Evolutionary conservation across 768 basidiomycete genomes (phyloP).

Genomic region (Leccinum uliginosum): DNA sequence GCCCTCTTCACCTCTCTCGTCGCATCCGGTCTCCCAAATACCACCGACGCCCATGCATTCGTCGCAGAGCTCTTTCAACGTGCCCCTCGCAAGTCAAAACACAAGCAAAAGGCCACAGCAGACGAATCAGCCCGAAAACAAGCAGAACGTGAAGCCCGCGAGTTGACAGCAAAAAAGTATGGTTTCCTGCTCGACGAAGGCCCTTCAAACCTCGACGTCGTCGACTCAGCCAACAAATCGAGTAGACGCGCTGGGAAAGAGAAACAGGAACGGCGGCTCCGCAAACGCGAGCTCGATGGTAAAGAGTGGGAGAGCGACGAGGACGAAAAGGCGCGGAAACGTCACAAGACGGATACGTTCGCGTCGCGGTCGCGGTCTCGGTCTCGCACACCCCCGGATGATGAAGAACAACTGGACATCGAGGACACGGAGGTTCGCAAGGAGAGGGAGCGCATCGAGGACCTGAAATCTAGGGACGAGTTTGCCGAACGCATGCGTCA

Average conservation of each 20-base stretch:
- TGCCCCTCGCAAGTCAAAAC: slow-evolving; percentile 74
- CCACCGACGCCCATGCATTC: slow-evolving; percentile 76
- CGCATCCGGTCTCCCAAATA: slow-evolving; percentile 75
- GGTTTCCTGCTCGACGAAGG: slow-evolving; percentile 85
- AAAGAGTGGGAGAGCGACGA: slow-evolving; percentile 92
- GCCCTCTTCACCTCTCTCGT: slow-evolving; percentile 73
- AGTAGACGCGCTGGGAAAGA: slow-evolving; percentile 33
- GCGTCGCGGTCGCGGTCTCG: slow-evolving; percentile 12
- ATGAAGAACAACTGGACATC: slow-evolving; percentile 44
- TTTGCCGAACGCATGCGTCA: slow-evolving; percentile 85
- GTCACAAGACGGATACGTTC: slow-evolving; percentile 48
- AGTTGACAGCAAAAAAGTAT: slow-evolving; percentile 67
- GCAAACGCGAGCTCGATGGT: slow-evolving; percentile 78
- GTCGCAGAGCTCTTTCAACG: slow-evolving; percentile 70
- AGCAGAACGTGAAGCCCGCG: slow-evolving; percentile 72
- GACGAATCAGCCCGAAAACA: slow-evolving; percentile 50
- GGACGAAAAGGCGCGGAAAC: slow-evolving; percentile 71
- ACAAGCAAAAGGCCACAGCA: slow-evolving; percentile 47
- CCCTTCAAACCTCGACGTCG: slow-evolving; percentile 43
- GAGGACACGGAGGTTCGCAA: slow-evolving; percentile 71
- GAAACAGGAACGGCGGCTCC: slow-evolving; percentile 59
- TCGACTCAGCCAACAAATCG: slow-evolving; percentile 32
- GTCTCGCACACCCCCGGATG: slow-evolving; percentile 26
- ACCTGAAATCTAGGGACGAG: slow-evolving; percentile 84
- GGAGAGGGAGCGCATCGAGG: slow-evolving; percentile 74